Evolutionary conservation across 2,329 filamentous ascomycete species (phyloP).

Genomic region (Claviceps capensis): DNA sequence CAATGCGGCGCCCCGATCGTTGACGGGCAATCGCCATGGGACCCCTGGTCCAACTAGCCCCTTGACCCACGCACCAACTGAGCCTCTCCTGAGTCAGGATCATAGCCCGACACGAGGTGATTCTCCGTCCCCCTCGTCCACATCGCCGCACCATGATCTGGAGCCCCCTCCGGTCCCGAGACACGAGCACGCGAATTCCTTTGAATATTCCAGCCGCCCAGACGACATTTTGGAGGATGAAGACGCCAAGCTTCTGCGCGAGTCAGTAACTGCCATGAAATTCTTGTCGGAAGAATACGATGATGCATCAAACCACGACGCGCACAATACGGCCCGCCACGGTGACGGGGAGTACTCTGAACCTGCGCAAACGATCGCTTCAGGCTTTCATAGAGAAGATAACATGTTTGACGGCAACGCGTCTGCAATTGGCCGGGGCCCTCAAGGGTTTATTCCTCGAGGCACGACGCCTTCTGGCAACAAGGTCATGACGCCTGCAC

Average conservation of each 20-base stretch:
- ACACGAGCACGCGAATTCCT: conserved; percentile 17
- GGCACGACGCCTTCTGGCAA: conserved; percentile 33
- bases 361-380: conserved; percentile 14
- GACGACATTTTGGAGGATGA: conserved; percentile 34
- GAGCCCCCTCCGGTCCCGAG: conserved; percentile 20
- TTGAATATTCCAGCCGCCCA: conserved; percentile 19
- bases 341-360: conserved; percentile 24
- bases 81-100: conserved; percentile 34
- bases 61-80: conserved; percentile 29
- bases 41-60: conserved; percentile 34
- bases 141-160: neutral
- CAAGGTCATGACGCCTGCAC: conserved; percentile 80
- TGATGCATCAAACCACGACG: conserved; percentile 13
- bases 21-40: conserved; percentile 29
- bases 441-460: conserved; percentile 20
- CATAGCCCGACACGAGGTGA: conserved; percentile 35
- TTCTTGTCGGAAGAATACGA: conserved; percentile 23
- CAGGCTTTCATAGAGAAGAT: conserved; percentile 31
- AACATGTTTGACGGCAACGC: conserved; percentile 40
- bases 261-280: conserved; percentile 35
- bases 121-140: neutral
- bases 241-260: conserved; percentile 37
- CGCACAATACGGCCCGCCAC: conserved; percentile 18
- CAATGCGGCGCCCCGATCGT: conserved; percentile 25
- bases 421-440: conserved; percentile 19